phyloP scores from a whole-genome alignment of 2,329 filamentous ascomycete species.

The Pseudocercospora musae region DNA sequence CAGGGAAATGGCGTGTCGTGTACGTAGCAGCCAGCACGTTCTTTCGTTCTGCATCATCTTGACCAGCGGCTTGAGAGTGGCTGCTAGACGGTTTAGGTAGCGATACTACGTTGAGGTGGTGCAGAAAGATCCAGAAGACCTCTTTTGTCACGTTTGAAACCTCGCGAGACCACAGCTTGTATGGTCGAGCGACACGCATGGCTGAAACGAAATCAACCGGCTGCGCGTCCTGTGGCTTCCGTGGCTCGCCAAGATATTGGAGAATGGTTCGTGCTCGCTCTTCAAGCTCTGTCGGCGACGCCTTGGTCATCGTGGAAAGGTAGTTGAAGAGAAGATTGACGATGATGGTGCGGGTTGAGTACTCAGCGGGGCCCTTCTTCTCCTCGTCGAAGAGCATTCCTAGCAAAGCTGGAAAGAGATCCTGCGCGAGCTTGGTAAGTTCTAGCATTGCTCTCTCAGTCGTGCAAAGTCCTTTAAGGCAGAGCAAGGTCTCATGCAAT shows the following conservation, averaged over 20 bases:
- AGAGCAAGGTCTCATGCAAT: conserved; percentile 86
- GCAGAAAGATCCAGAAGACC: conserved; percentile 98
- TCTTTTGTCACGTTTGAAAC: conserved; percentile 91
- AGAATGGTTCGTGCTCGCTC: conserved; percentile 69
- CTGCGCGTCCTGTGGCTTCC: conserved; percentile 69
- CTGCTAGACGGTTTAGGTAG: conserved; percentile 44
- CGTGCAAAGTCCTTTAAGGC: conserved; percentile 90
- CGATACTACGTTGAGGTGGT: conserved; percentile 84
- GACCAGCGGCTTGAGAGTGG: conserved; percentile 25
- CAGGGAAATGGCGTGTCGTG: conserved; percentile 71
- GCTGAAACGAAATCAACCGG: conserved; percentile 83
- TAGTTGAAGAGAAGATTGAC: conserved; percentile 87
- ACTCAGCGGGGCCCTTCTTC: conserved; percentile 95
- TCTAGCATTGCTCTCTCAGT: conserved; percentile 82
- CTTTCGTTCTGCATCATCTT: conserved; percentile 19
- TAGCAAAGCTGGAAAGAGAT: conserved; percentile 80
- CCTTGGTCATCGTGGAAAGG: conserved; percentile 61
- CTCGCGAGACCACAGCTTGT: conserved; percentile 92
- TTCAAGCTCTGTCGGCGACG: conserved; percentile 47
- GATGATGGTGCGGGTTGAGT: conserved; percentile 86
- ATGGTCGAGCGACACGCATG: conserved; percentile 83
- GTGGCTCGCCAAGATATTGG: conserved; percentile 76
- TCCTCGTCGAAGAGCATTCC: conserved; percentile 95
- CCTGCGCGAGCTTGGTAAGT: conserved; percentile 72
- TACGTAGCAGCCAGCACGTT: conserved; percentile 38